Base-by-base conservation (phyloP, 257 asterid genomes). In the Petunia axillaris region DNA sequence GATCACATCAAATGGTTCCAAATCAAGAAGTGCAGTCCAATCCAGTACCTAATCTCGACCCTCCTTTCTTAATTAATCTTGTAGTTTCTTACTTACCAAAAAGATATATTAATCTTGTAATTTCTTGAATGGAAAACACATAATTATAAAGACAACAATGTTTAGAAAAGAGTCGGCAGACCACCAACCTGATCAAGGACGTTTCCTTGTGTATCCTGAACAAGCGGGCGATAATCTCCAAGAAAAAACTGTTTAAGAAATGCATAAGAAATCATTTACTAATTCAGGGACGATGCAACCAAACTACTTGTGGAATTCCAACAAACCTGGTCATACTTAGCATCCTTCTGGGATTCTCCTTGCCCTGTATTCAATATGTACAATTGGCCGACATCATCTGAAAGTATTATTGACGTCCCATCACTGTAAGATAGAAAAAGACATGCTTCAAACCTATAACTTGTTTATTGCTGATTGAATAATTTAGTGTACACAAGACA, bases 171-270 rank as follows among this genome's bases (percentile, higher is more conserved):
- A 73, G 50, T 11, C 50, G 62, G 50, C 44, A 13, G 44, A 73
- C 2, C 62, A 80, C 87, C 76, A 81, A 95, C 99, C 97, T 95
- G 98, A 82, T 95, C 99, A 76, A 95, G 96, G 84, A 91, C 97
- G 91, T 95, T 93, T 81, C 97, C 99, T 75, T 91, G 93, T 60
- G 97, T 83, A 84, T 95, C 99, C 82, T 93, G 98, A 85, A 92
- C 85, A 73, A 93, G 97, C 77, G 99, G 99, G 62, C 99, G 95
- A 85, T 92, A 95, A 79, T 95, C 99, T 76, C 99, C 99, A 64
- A 95, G 85, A 83, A 95, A 95, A 86, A 95, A 95, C 99, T 95
- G 95, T 85, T 55, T 39, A 84, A 52, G 58, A 71, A 16, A 64
- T 76, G 85, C 73, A 57, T 67, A 48, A 67, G 41, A 62, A 14